Base-by-base conservation (phyloP, 208 protist species). In the Acanthamoeba culbertsoni region DNA sequence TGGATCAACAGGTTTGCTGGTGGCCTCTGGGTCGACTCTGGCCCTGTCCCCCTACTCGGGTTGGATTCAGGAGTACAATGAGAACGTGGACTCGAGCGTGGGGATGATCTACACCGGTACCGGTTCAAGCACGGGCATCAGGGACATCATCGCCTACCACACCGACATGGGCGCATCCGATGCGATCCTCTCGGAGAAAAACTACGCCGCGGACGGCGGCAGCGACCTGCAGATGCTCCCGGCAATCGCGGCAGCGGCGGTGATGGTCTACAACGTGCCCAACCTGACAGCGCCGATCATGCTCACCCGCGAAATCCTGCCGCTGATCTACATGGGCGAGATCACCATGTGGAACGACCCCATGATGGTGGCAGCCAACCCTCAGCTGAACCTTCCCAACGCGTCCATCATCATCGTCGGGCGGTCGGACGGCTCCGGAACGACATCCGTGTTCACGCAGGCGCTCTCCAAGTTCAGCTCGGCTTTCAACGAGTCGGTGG, bases 221-320 rank as follows among this genome's bases (percentile, higher is more conserved):
- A 26, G 14, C 26, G 73, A 84, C 37, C 43, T 84, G 23, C 73
- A 84, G 35, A 84, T 84, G 73, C 73, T 84, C 26, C 73, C 73
- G 37, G 73, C 73, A 7, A n/a, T 84, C 28, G 73, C 73, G 2
- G 73, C 73, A 31, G 73, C 73, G 2, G 73, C 40, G 43, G 73
- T 84, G 43, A 84, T 84, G 73, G 73, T 84, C 0, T 84, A 84
- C 45, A 84, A 84, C 45, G 10, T 84, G 12, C 73, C 73, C 1
- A 33, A n/a, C 28, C 59, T 68, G 16, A 18, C 3, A 4, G 20
- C 16, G 40, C 33, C 68, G 2, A 46, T 79, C n/a, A 55, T 84
- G 45, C 55, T 84, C 16, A 57, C 73, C 8, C 73, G 73, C 3
- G 73, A 84, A 12, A 12, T 84, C 3, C 43, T 84, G 23, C 73